Conservation (phyloP, 768 basidiomycete species). For the Suillus variegatus region DNA sequence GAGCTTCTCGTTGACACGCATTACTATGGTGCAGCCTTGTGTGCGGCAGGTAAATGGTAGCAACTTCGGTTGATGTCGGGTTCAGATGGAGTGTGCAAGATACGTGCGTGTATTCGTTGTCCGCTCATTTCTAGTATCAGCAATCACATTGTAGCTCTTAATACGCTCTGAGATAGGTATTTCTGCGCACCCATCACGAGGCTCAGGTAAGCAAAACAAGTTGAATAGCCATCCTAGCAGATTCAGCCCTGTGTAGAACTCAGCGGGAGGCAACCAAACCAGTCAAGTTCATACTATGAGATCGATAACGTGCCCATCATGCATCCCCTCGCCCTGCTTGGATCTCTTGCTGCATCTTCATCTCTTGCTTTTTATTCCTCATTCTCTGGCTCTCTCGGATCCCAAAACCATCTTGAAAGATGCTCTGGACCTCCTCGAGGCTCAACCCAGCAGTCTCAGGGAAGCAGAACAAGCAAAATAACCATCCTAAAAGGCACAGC, state of each 20-base stretch:
- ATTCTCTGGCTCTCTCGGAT: slow-evolving; percentile 56
- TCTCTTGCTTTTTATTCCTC: slow-evolving; percentile 45
- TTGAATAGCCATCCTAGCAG: slow-evolving; percentile 70
- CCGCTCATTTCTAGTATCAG: background rate
- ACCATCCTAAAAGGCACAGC: slow-evolving; percentile 65
- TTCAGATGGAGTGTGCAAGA: background rate
- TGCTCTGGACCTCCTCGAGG: slow-evolving; percentile 63
- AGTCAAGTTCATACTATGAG: background rate
- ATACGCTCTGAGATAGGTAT: background rate
- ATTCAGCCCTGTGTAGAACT: slow-evolving; percentile 75
- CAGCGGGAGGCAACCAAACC: slow-evolving; percentile 50
- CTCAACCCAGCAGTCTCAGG: slow-evolving; percentile 80
- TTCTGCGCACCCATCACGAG: background rate
- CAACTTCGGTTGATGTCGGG: background rate
- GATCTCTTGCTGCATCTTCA: slow-evolving; percentile 33
- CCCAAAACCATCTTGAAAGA: slow-evolving; percentile 68
- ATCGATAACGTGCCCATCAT: background rate
- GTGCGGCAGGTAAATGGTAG: background rate
- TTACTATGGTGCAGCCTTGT: background rate
- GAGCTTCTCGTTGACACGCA: background rate
- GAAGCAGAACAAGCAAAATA: slow-evolving; percentile 72
- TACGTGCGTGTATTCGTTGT: background rate
- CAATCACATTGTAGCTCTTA: background rate
- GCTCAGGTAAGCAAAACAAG: slow-evolving; percentile 64
- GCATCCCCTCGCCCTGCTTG: background rate